Conservation (phyloP, 148 eudicot genomes). For the Chenopodium album region DNA sequence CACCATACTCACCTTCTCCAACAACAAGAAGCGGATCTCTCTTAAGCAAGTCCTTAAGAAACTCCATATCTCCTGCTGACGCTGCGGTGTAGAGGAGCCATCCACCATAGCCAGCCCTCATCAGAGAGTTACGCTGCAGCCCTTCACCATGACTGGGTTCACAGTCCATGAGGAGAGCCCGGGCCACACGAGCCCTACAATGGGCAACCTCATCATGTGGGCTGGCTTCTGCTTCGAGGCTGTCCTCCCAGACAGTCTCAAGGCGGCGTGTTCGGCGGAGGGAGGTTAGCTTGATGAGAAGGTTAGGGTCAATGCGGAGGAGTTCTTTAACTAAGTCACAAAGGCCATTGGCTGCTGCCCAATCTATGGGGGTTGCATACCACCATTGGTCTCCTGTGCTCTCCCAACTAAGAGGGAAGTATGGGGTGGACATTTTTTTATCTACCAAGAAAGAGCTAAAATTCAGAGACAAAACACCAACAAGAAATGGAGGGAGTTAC, state of each 20-base stretch:
- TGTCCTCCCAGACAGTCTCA: constrained; percentile 79
- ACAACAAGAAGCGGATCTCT: constrained; percentile 59
- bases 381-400: constrained; percentile 91
- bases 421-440: constrained; percentile 34
- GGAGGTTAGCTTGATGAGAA: constrained; percentile 77
- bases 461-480: neutral
- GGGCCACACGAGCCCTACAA: constrained; percentile 59
- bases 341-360: constrained; percentile 82
- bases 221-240: constrained; percentile 6
- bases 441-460: neutral
- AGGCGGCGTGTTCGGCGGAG: constrained; percentile 70
- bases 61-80: constrained; percentile 67
- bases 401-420: constrained; percentile 75
- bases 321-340: constrained; percentile 65
- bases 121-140: constrained; percentile 41
- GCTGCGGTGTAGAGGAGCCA: constrained; percentile 90
- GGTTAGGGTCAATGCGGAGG: constrained; percentile 63
- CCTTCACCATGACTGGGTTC: constrained; percentile 33
- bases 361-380: constrained; percentile 85
- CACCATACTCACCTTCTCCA: constrained; percentile 80
- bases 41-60: constrained; percentile 56
- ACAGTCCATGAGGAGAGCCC: constrained; percentile 45
- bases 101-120: constrained; percentile 78
- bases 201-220: constrained; percentile 42
- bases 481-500: neutral